Conservation (phyloP, 179 eudicot genomes). For the Silene noctiflora region DNA sequence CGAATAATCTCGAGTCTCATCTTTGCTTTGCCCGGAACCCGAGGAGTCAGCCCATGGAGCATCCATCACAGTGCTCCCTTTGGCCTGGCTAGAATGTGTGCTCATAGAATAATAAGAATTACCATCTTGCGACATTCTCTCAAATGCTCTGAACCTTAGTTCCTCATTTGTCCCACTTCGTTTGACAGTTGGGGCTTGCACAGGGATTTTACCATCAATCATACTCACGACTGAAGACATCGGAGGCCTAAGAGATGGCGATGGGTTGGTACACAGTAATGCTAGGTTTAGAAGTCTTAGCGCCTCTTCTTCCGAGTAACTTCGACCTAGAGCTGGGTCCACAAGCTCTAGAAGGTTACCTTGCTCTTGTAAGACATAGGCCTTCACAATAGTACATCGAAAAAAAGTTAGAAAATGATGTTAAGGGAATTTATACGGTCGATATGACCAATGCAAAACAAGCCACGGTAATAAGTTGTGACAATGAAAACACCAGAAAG, state of each 20-base stretch:
- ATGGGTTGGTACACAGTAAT: constrained; percentile 65
- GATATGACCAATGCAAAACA: no score
- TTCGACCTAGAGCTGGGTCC: constrained; percentile 52
- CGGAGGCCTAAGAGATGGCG: constrained; percentile 68
- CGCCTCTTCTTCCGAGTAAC: constrained; percentile 58
- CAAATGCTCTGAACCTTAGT: constrained; percentile 45
- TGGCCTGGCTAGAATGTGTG: neutral
- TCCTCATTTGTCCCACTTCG: constrained; percentile 30
- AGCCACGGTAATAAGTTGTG: no score
- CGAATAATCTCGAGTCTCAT: constrained; percentile 19
- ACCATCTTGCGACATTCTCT: constrained; percentile 42
- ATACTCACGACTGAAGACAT: constrained; percentile 67
- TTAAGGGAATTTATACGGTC: no score
- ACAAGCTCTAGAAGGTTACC: constrained; percentile 68
- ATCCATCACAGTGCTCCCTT: constrained; percentile 41
- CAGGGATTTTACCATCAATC: constrained; percentile 52
- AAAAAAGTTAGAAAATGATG: no score
- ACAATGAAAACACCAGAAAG: neutral
- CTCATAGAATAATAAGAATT: neutral
- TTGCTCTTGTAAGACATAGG: constrained; percentile 66
- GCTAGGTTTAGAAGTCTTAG: constrained; percentile 48
- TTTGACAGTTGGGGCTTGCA: constrained; percentile 57
- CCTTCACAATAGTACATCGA: constrained; percentile 13
- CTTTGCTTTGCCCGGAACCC: constrained; percentile 14
- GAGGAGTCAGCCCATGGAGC: constrained; percentile 52